Base-by-base conservation (phyloP, 2,329 filamentous ascomycete species). In the Myriangium duriaei region DNA sequence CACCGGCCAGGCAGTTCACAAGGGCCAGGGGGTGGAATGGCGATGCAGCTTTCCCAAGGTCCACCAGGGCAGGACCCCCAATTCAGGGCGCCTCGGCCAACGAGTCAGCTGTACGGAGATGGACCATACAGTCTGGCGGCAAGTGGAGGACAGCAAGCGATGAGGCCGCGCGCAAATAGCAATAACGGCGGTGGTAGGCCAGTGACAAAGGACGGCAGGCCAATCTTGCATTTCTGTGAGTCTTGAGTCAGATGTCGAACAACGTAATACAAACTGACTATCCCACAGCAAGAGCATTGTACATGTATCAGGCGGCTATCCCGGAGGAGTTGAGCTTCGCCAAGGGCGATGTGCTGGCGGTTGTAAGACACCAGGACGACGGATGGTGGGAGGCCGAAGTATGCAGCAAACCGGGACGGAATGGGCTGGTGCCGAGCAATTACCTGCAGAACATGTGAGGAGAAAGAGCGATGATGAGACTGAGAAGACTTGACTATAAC, bases 331-430 rank as follows among this genome's bases (percentile, higher is more conserved):
- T 98, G 13, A 81, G 81, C 11, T 98, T 98, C 59, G 69, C 71
- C 32, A 98, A 98, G 64, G 87, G 87, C 33, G 92, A 98, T 54
- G 76, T 88, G 42, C 68, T 98, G 11, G 85, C 88, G 2, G 78
- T 98, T 11, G 67, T 95, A 32, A 73, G 87, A 43, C 76, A 93
- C 52, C 91, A 98, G 61, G 91, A 98, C 56, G 91, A 98, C 55
- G 91, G 91, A 13, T 98, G 91, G 91, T 98, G 92, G 91, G 91
- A 98, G 64, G 92, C 92, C 10, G 88, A 95, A 59, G 75, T 95
- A 29, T 82, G 87, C 32, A 78, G 79, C 13, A 69, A 67, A 49
- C 65, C 64, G 45, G 62, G 62, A 29, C 57, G 62, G 29, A 58
- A 69, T 11, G 76, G 76, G 15, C 60, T 80, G 48, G 76, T 80